Conservation (phyloP, 208 protist genomes). For the Wallacemonas sp. region DNA sequence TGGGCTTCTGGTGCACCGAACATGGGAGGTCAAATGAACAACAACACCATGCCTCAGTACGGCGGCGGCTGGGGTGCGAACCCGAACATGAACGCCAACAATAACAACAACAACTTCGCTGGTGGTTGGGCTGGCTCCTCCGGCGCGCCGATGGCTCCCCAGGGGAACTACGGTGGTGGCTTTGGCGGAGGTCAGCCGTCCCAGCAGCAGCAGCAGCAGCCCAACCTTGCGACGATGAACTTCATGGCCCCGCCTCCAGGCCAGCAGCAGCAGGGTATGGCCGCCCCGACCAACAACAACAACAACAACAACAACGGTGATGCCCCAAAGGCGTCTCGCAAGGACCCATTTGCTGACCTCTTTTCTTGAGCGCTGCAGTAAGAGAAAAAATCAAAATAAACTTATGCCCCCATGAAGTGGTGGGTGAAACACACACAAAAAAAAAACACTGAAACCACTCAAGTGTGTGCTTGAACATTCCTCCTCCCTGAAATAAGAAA, state of each 20-base stretch:
- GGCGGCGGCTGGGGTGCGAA: constrained; percentile 22
- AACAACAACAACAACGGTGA: constrained; percentile 8
- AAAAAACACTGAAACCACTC: no score
- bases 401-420: no score
- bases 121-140: neutral
- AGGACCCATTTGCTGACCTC: constrained; percentile 81
- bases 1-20: constrained; percentile 3
- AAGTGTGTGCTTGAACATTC: no score
- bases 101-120: constrained; percentile 6
- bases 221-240: constrained; percentile 35
- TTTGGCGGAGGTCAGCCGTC: constrained; percentile 3
- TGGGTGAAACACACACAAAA: neutral
- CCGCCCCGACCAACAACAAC: neutral
- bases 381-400: neutral
- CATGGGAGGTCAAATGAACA: neutral
- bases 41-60: constrained; percentile 3
- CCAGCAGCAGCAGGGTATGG: constrained; percentile 24
- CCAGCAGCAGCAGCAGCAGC: constrained; percentile 20
- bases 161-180: constrained; percentile 8
- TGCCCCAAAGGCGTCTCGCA: constrained; percentile 28
- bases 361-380: constrained; percentile 36
- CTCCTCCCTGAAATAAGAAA: no score
- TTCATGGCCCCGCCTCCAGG: constrained; percentile 50
- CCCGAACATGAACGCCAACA: constrained; percentile 13
- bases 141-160: neutral